Evolutionary conservation across 1,284 basidiomycete genomes (phyloP).

Genomic region (Cryptococcus sp.): DNA sequence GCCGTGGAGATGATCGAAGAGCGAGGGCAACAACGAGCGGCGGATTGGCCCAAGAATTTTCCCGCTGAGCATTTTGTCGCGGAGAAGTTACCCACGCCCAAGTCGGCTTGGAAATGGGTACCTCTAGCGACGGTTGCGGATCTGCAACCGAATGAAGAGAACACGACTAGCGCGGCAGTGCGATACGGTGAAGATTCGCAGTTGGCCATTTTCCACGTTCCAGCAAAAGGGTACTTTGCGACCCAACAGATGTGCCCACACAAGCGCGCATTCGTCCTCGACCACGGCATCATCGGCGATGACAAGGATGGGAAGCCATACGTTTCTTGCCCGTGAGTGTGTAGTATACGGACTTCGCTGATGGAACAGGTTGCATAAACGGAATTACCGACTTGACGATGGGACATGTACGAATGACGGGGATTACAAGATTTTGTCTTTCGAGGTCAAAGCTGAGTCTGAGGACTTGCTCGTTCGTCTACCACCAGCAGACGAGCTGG

Average conservation of each 20-base stretch:
- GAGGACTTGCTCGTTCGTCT: slow-evolving; percentile 59
- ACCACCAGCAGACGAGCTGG: slow-evolving; percentile 64
- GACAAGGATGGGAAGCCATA: slow-evolving; percentile 58
- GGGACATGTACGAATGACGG: slow-evolving; percentile 67
- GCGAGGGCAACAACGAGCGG: slow-evolving; percentile 67
- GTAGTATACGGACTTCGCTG: not conserved
- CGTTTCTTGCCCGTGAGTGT: slow-evolving; percentile 49
- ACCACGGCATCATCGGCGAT: slow-evolving; percentile 67
- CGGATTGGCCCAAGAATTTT: slow-evolving; percentile 67
- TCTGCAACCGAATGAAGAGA: slow-evolving; percentile 57
- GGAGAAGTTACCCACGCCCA: slow-evolving; percentile 47
- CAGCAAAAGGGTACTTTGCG: slow-evolving; percentile 63
- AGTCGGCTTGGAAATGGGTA: slow-evolving; percentile 64
- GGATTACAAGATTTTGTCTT: slow-evolving; percentile 66
- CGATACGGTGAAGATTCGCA: slow-evolving; percentile 69
- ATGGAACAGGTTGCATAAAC: slow-evolving; percentile 64
- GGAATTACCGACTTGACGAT: slow-evolving; percentile 64
- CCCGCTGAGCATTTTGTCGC: slow-evolving; percentile 25
- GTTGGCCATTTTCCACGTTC: slow-evolving; percentile 67
- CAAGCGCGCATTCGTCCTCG: slow-evolving; percentile 69
- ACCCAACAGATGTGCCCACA: slow-evolving; percentile 69
- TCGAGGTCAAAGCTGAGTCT: slow-evolving; percentile 61
- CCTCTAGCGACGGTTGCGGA: slow-evolving; percentile 60
- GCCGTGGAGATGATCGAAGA: slow-evolving; percentile 64
- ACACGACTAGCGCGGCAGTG: slow-evolving; percentile 60